Evolutionary conservation across 805 yeast species (phyloP), one percentile per base, ranked within the genome.

Genomic region (Diddensiella santjacobensis): DNA sequence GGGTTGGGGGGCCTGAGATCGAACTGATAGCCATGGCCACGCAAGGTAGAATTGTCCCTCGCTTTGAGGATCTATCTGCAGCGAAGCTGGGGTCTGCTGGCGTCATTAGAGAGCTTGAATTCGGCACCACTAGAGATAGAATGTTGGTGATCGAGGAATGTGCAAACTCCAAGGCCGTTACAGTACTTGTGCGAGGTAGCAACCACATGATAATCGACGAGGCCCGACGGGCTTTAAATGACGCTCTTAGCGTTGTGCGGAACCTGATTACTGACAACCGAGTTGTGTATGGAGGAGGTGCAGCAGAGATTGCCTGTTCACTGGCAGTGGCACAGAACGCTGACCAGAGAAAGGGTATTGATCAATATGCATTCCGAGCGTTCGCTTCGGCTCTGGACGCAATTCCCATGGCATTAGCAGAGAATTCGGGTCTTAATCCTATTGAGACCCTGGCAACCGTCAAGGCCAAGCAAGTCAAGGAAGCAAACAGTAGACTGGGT

Each of bases 281-380:
- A 67, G 87, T 93, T 40, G 97, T 95, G n/a, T 93, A 93, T 63
- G 99, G 99, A 55, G 99, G 99, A 59, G 99, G 99, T 58, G 96
- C 99, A 19, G 95, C 98, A 31, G 99, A 93, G 71, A 82, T 93
- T 45, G 78, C 96, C 2, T 85, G 96, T 73, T 89, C 98, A 11
- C 71, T 93, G 58, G 95, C 93, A 15, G 96, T 93, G 13, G 75
- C 88, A 49, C 87, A 84, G 43, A 96, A 85, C 56, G 97, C 98
- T 43, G 96, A 91, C 67, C 81, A 79, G 63, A 95, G 87, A 69
- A 83, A 83, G 59, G 98, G 98, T 49, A 91, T 91, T 54, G 97
- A 91, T 61, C 99, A 95, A 73, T 93, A 93, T 66, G 98, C 98
- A 0, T 88, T 93, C 81, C 82, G 97, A 63, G 95, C 96, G 1